A percentile compares a stretch with the other conserved stretches of the same genome.
These are phyloP conservation scores for Aspergillus thermomutatus DNA, from an alignment of 2,329 filamentous ascomycete species.

Conservation along the genomic window DNA sequence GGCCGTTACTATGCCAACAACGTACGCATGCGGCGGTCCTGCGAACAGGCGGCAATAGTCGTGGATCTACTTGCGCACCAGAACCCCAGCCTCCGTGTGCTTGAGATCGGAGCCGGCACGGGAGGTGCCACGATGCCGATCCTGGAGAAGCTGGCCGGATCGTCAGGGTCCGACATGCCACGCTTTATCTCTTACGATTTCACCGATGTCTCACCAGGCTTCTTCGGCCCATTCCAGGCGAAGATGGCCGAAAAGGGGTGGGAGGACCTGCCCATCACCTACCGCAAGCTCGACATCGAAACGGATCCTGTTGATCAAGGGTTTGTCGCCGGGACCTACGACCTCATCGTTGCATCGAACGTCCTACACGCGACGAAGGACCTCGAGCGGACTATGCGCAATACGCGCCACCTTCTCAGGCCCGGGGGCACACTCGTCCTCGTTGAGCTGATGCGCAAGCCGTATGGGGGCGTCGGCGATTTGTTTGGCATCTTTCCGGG, in stretches of 20 bases:
- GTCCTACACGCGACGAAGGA: not conserved
- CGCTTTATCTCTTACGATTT: not conserved
- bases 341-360: not conserved
- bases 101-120: conserved; percentile 16
- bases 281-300: not conserved
- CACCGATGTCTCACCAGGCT: not conserved
- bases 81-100: conserved; percentile 8
- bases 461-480: no score
- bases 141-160: conserved; percentile 2
- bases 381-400: not conserved
- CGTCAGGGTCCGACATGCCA: not conserved
- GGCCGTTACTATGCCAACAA: not conserved
- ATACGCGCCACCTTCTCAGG: no score
- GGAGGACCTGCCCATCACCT: not conserved
- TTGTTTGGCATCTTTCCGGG: no score
- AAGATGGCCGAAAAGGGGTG: not conserved
- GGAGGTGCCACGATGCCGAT: conserved; percentile 7
- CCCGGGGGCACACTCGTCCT: no score
- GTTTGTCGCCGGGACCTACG: not conserved
- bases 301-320: not conserved
- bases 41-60: not conserved
- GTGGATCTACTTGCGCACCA: conserved; percentile 2
- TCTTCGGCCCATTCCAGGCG: not conserved
- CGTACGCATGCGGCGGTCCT: not conserved
- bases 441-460: no score